Conservation (phyloP, 1,284 basidiomycete species). For the Pyrrhoderma lamaoense region DNA sequence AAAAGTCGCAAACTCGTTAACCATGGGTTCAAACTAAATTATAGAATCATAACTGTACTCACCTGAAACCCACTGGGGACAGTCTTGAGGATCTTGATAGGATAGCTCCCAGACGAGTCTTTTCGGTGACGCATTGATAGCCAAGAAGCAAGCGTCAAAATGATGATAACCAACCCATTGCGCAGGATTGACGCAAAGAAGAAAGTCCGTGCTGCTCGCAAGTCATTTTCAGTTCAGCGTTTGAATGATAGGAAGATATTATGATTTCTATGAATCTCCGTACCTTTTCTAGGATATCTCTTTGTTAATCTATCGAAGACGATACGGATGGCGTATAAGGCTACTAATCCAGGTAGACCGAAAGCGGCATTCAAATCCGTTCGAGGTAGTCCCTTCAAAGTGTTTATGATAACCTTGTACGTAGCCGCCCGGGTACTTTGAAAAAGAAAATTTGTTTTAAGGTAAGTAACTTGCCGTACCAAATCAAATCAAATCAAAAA, state of each 20-base stretch:
- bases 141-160: constrained; percentile 83
- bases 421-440: constrained; percentile 78
- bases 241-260: constrained; percentile 17
- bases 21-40: neutral
- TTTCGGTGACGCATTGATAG: constrained; percentile 65
- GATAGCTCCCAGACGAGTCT: constrained; percentile 56
- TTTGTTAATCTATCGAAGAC: constrained; percentile 50
- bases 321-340: constrained; percentile 73
- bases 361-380: constrained; percentile 84
- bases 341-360: constrained; percentile 71
- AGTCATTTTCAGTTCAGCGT: neutral
- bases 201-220: constrained; percentile 54
- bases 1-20: constrained; percentile 7
- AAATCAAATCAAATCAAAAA: neutral
- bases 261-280: constrained; percentile 20
- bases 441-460: constrained; percentile 11
- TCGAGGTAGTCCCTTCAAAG: constrained; percentile 72
- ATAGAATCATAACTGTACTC: neutral
- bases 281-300: constrained; percentile 63
- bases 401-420: constrained; percentile 88
- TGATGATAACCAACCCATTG: constrained; percentile 81
- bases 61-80: constrained; percentile 77
- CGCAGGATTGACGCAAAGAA: constrained; percentile 85
- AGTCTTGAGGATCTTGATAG: constrained; percentile 78
- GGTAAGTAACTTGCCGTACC: too few species aligned